A percentile compares a stretch with the other conserved stretches of the same genome.
Conservation (phyloP, 2,329 filamentous ascomycete genomes). For the Hansfordia pulvinata region DNA sequence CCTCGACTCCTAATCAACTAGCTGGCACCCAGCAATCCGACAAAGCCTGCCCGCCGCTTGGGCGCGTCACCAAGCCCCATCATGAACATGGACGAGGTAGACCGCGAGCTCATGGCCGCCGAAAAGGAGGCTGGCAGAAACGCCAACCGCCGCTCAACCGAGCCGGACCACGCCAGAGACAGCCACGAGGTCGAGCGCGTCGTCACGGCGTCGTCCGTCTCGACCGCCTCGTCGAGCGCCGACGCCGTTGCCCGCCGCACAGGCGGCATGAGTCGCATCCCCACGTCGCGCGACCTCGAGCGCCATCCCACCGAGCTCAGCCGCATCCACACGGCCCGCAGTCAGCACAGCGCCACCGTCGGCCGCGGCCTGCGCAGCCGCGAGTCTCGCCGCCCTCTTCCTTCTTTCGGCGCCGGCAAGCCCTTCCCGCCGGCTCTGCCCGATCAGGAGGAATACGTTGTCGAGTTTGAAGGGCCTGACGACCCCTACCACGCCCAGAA, state of each 20-base stretch:
- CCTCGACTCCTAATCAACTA: too few species aligned
- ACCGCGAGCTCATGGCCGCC: slow-evolving; percentile 36
- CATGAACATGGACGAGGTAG: slow-evolving; percentile 33
- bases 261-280: slow-evolving; percentile 42
- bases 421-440: slow-evolving; percentile 57
- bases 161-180: slow-evolving; percentile 17
- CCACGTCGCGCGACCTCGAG: slow-evolving; percentile 55
- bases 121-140: slow-evolving; percentile 36
- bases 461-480: slow-evolving; percentile 72
- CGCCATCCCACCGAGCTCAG: slow-evolving; percentile 55
- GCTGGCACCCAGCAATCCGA: too few species aligned
- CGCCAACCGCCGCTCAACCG: slow-evolving; percentile 13
- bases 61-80: too few species aligned
- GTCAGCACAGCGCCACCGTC: slow-evolving; percentile 62
- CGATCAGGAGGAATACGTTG: slow-evolving; percentile 62
- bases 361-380: slow-evolving; percentile 36
- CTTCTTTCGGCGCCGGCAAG: slow-evolving; percentile 61
- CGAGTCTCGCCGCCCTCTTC: slow-evolving; percentile 44
- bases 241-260: slow-evolving; percentile 20
- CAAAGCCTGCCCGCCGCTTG: too few species aligned
- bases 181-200: slow-evolving; percentile 48
- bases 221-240: slow-evolving; percentile 30
- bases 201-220: slow-evolving; percentile 35
- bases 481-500: slow-evolving; percentile 82
- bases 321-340: slow-evolving; percentile 56